Base-by-base conservation (phyloP, 169 alveolate species). In the Cyclospora cayetanensis region DNA sequence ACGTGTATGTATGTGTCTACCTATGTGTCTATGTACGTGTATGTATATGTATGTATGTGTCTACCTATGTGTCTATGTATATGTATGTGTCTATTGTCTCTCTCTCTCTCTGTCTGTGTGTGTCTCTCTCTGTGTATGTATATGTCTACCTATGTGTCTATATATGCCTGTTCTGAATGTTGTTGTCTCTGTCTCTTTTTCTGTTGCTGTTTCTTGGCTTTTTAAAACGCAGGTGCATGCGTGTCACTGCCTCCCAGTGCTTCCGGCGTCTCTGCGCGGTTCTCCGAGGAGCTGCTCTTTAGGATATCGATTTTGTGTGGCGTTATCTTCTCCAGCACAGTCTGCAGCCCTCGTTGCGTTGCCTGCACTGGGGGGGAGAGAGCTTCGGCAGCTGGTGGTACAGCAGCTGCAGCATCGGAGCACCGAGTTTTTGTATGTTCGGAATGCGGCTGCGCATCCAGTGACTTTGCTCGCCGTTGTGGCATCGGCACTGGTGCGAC, bases 341-440 rank as follows among this genome's bases (percentile, higher is more conserved):
- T 76, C 68, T 0, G 86, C 86, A 9, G 63, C 66, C 4, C 31
- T 76, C 0, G 86, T 76, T 4, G 34, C 27, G 41, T 66, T 76
- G 9, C 86, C 86, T 41, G 29, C 43, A 22, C 37, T 76, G 34
- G 43, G 86, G 2, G 86, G 86, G 22, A 7, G 86, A 1, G 86
- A 76, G 86, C 43, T 76, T 63, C 39, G 68, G 86, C 86, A 76
- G 86, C 39, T 76, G 2, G 86, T 76, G 43, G 46, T 25, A 31
- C 86, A 76, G 68, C 86, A 76, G 86, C 86, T 76, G 86, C 86
- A 76, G 66, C 86, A 76, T 43, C 39, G 43, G 31, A 43, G 42
- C 42, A 76, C 86, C 7, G 86, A 76, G 43, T 76, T 43, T 46
- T 43, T 76, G 0, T 46, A 41, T 4, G 86, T 76, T 2, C 39